Percentiles rank a stretch among this genome's conserved stretches.
These are phyloP conservation scores for Linnemannia schmuckeri DNA, from an alignment of 192 early-diverging fungal genomes.

Conservation along the genomic window DNA sequence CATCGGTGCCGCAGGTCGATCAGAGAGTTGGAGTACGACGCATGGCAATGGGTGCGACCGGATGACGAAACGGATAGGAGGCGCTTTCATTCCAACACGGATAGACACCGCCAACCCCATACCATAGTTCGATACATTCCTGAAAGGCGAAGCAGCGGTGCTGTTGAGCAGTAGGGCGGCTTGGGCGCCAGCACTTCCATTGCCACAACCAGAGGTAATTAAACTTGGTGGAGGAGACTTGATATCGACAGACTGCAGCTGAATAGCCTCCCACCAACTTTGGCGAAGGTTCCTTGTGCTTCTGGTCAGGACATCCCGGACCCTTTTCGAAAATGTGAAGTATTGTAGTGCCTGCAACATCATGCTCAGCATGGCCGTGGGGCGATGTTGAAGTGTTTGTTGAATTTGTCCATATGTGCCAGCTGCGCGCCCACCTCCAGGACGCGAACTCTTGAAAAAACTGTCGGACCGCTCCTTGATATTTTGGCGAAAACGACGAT, in stretches of 20 bases:
- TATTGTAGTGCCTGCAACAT: conserved; percentile 42
- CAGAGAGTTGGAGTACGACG: conserved; percentile 35
- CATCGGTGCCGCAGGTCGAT: conserved; percentile 41
- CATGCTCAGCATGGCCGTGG: conserved; percentile 27
- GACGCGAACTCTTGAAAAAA: conserved; percentile 53
- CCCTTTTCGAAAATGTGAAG: conserved; percentile 30
- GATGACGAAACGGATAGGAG: conserved; percentile 33
- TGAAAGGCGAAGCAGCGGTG: background rate
- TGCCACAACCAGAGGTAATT: background rate
- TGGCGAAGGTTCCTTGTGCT: conserved; percentile 30
- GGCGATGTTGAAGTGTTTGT: conserved; percentile 39
- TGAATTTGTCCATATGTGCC: conserved; percentile 51
- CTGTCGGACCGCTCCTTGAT: conserved; percentile 48
- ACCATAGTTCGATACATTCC: conserved; percentile 14
- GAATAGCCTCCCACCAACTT: conserved; percentile 47
- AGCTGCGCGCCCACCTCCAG: conserved; percentile 34
- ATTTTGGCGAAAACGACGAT: conserved; percentile 38
- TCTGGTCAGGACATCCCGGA: conserved; percentile 28
- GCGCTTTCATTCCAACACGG: conserved; percentile 22
- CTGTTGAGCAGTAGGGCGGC: background rate
- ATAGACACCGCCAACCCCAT: conserved; percentile 42
- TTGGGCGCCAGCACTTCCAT: background rate
- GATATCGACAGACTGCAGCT: conserved; percentile 32
- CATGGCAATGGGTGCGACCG: conserved; percentile 46
- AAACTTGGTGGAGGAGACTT: conserved; percentile 16